Conservation (phyloP, 495 filamentous ascomycete species). For the Glarea lozoyensis region DNA sequence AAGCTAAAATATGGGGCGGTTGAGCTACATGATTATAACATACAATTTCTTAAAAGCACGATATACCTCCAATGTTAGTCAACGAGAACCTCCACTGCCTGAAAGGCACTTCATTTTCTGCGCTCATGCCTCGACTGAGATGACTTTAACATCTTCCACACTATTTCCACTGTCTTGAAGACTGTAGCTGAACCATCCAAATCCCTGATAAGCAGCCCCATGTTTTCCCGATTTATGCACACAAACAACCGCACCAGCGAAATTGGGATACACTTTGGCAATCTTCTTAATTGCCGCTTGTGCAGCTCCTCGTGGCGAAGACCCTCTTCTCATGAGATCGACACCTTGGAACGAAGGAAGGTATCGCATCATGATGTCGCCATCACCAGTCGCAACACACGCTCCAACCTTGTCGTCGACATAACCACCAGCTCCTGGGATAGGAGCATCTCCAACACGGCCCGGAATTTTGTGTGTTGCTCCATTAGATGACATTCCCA, state of each 20-base stretch:
- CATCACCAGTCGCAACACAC: constrained; percentile 40
- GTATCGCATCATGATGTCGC: constrained; percentile 43
- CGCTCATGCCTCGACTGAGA: neutral
- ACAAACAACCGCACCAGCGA: constrained; percentile 36
- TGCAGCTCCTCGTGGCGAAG: constrained; percentile 31
- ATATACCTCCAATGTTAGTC: too few relatives aligned
- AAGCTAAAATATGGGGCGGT: too few relatives aligned
- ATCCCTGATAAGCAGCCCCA: constrained; percentile 24
- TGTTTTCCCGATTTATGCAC: constrained; percentile 32
- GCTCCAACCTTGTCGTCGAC: constrained; percentile 39
- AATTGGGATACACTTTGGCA: constrained; percentile 30
- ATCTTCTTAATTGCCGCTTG: constrained; percentile 37
- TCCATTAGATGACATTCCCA: constrained; percentile 40
- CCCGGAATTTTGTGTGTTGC: constrained; percentile 38
- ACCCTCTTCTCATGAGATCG: constrained; percentile 34
- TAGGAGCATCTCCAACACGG: constrained; percentile 39
- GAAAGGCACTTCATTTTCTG: too few relatives aligned
- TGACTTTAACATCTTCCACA: neutral
- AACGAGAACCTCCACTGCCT: too few relatives aligned
- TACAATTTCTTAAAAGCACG: too few relatives aligned
- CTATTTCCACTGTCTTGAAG: neutral
- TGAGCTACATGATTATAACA: too few relatives aligned
- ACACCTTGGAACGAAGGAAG: constrained; percentile 41
- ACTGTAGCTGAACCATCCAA: neutral
- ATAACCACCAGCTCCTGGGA: constrained; percentile 38